Percentiles rank a stretch among this genome's conserved stretches.
These are phyloP conservation scores for Monosporozyma aerobia DNA, from an alignment of 805 yeast species.

Conservation along the genomic window DNA sequence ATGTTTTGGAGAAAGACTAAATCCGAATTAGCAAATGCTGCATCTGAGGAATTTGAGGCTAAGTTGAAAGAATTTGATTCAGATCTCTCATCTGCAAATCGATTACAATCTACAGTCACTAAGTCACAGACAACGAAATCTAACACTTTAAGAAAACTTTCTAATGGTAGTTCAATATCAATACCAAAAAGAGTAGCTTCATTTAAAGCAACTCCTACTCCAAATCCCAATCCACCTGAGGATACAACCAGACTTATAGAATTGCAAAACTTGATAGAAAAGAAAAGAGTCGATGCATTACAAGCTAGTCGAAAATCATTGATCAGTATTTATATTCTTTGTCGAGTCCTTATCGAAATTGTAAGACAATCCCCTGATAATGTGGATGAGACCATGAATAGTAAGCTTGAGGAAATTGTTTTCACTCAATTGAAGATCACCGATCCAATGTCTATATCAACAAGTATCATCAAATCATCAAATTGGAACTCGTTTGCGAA, in stretches of 20 bases:
- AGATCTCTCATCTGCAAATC: not conserved
- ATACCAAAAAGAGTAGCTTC: constrained; percentile 45
- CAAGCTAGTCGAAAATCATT: constrained; percentile 82
- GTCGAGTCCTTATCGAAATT: constrained; percentile 87
- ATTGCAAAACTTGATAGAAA: constrained; percentile 31
- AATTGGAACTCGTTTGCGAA: constrained; percentile 92
- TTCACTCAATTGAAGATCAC: constrained; percentile 82
- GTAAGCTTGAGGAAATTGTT: constrained; percentile 84
- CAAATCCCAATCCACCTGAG: constrained; percentile 8
- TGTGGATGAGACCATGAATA: constrained; percentile 69
- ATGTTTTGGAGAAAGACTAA: constrained; percentile 97
- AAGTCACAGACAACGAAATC: constrained; percentile 19
- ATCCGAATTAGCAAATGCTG: constrained; percentile 70
- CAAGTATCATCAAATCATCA: constrained; percentile 71
- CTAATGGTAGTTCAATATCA: constrained; percentile 22
- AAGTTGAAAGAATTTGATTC: constrained; percentile 30
- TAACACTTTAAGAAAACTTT: constrained; percentile 10
- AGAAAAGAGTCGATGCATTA: constrained; percentile 55
- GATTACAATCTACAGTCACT: not conserved
- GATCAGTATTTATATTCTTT: constrained; percentile 77
- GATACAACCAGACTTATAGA: constrained; percentile 54
- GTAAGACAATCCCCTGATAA: constrained; percentile 76
- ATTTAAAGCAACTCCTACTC: constrained; percentile 31
- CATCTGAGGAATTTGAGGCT: constrained; percentile 44
- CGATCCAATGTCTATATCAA: constrained; percentile 62